These are phyloP conservation scores for Stylonectria norvegica DNA, from an alignment of 2,329 filamentous ascomycete species.

Conservation along the genomic window DNA sequence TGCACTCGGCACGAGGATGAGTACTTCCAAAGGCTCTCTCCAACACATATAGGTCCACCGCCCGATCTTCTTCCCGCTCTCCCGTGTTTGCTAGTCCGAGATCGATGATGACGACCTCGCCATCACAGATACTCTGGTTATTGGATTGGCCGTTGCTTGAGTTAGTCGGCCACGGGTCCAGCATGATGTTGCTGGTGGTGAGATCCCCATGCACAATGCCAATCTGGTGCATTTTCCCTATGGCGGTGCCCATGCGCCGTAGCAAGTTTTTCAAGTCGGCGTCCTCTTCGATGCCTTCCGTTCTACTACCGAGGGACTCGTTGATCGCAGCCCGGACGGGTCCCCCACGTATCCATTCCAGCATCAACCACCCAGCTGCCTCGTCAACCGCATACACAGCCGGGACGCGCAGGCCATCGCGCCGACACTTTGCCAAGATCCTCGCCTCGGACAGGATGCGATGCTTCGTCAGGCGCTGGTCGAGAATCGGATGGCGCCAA, in stretches of 20 bases:
- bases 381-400: constrained; percentile 70
- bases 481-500: constrained; percentile 87
- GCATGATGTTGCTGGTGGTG: constrained; percentile 96
- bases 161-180: constrained; percentile 42
- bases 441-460: constrained; percentile 86
- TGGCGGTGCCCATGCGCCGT: constrained; percentile 64
- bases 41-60: constrained; percentile 93
- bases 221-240: constrained; percentile 75
- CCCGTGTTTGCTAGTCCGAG: constrained; percentile 86
- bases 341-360: constrained; percentile 78
- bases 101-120: constrained; percentile 87
- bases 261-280: constrained; percentile 59
- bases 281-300: constrained; percentile 40
- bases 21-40: constrained; percentile 94
- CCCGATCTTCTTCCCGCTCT: constrained; percentile 82
- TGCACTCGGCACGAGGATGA: constrained; percentile 76
- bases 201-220: constrained; percentile 92
- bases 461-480: constrained; percentile 80
- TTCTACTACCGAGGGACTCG: constrained; percentile 57
- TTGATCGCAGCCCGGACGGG: constrained; percentile 70
- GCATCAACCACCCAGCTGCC: constrained; percentile 67
- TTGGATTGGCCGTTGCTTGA: constrained; percentile 16
- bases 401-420: constrained; percentile 78
- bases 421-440: constrained; percentile 73
- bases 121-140: constrained; percentile 44